Base-by-base conservation (phyloP, 768 basidiomycete genomes). In the Filobasidium wieringae region DNA sequence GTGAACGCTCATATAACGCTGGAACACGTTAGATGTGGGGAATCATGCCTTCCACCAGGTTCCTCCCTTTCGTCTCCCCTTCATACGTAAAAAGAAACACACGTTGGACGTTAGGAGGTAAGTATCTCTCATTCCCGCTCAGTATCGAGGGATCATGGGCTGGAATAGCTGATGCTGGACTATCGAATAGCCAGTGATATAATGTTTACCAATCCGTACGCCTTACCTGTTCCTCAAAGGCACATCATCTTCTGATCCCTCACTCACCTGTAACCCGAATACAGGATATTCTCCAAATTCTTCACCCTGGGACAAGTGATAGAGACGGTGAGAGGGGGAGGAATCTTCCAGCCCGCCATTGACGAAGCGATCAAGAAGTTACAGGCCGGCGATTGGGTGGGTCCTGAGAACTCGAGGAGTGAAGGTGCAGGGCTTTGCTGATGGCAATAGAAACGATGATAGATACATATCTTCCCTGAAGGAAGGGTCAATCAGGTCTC, bases 381-480 rank as follows among this genome's bases (percentile, higher is more conserved):
- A 33, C 81, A 93, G 69, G 72, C 79, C 45, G 92, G 92, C 19
- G 80, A 79, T 51, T 97, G 92, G 92, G 91, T 93, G 65, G 52
- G 83, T 77, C n/a, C n/a, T 34, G 41, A 45, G 7, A 4, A 30
- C 7, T 11, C 9, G 11, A 22, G 29, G 2, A n/a, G 7, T 41
- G 1, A 32, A n/a, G 19, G 37, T 11, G 37, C 37, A 17, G 4
- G 17, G 17, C 2, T 36, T 19, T 22, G 12, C 31, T 30, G 9
- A 6, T 36, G 30, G 27, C 9, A 39, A 9, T 33, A 19, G 15
- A 32, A 9, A 1, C 26, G n/a, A 24, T n/a, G 33, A n/a, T 56
- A 93, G 91, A 78, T 96, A 17, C 92, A 96, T 66, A 78, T 95
- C 32, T 96, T 88, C 64, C 80, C 87, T 4, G 92, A 95, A 74